Evolutionary conservation across 2,329 filamentous ascomycete genomes (phyloP).

Genomic region (Annulohypoxylon truncatum): DNA sequence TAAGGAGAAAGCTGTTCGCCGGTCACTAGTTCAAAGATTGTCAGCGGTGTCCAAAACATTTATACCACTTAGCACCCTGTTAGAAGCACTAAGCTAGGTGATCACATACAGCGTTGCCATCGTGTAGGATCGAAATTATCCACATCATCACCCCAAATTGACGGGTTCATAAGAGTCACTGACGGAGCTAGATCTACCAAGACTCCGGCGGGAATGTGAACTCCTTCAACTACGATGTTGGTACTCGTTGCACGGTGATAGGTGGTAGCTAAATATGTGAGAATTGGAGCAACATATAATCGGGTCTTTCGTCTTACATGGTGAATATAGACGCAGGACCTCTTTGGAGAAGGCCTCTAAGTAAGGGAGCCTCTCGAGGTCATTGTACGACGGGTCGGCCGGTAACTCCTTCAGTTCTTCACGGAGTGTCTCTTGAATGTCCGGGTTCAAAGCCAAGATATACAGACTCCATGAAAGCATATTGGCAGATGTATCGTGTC

Average conservation of each 20-base stretch:
- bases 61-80: background rate
- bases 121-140: constrained; percentile 41
- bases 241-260: constrained; percentile 26
- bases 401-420: constrained; percentile 3
- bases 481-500: constrained; percentile 34
- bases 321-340: constrained; percentile 16
- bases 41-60: background rate
- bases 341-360: constrained; percentile 26
- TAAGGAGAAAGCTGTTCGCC: constrained; percentile 28
- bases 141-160: constrained; percentile 45
- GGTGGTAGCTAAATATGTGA: constrained; percentile 18
- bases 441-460: constrained; percentile 21
- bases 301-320: constrained; percentile 16
- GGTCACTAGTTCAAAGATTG: constrained; percentile 1
- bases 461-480: constrained; percentile 34
- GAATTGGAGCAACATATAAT: background rate
- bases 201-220: constrained; percentile 44
- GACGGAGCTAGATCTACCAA: constrained; percentile 40
- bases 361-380: constrained; percentile 26
- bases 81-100: background rate
- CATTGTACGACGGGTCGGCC: constrained; percentile 2
- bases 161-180: constrained; percentile 36
- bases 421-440: constrained; percentile 26
- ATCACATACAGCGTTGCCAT: constrained; percentile 34
- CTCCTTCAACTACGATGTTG: constrained; percentile 41